phyloP scores from a whole-genome alignment of 306 rosid genomes.

The Coriaria nepalensis region DNA sequence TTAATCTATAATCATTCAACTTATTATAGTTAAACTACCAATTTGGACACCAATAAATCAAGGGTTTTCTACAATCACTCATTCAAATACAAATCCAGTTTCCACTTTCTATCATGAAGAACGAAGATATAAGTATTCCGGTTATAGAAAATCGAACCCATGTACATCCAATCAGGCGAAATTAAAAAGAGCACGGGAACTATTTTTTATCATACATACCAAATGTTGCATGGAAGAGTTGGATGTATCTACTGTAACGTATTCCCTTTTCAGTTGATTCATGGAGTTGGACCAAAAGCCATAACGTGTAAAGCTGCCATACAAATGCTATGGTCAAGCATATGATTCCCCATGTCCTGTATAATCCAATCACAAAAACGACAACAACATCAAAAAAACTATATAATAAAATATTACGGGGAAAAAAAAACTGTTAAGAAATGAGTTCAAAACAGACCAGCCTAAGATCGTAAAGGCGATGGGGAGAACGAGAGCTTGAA shows the following conservation, averaged over 20 bases:
- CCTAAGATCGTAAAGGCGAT: conserved; percentile 49
- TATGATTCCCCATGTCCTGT: conserved; percentile 38
- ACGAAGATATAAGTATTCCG: too few species aligned
- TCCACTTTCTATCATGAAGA: too few species aligned
- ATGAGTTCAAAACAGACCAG: conserved; percentile 16
- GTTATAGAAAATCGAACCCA: too few species aligned
- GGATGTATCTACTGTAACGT: conserved; percentile 46
- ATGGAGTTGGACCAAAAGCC: conserved; percentile 35
- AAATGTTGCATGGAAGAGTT: conserved; percentile 26
- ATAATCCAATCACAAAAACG: neutral
- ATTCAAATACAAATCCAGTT: too few species aligned
- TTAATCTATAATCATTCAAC: too few species aligned
- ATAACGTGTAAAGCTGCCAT: conserved; percentile 44
- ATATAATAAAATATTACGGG: neutral
- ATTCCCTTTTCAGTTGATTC: conserved; percentile 34
- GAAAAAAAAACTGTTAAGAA: neutral
- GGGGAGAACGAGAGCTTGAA: conserved; percentile 46
- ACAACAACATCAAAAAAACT: neutral
- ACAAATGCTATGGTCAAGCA: conserved; percentile 30
- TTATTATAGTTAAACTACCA: too few species aligned
- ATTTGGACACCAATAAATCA: too few species aligned
- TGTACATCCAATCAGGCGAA: too few species aligned
- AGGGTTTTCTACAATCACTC: too few species aligned
- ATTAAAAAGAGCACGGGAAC: neutral
- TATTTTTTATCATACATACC: conserved; percentile 14